Base-by-base conservation (phyloP, 2,329 filamentous ascomycete species). In the Ophiocordyceps sinensis region DNA sequence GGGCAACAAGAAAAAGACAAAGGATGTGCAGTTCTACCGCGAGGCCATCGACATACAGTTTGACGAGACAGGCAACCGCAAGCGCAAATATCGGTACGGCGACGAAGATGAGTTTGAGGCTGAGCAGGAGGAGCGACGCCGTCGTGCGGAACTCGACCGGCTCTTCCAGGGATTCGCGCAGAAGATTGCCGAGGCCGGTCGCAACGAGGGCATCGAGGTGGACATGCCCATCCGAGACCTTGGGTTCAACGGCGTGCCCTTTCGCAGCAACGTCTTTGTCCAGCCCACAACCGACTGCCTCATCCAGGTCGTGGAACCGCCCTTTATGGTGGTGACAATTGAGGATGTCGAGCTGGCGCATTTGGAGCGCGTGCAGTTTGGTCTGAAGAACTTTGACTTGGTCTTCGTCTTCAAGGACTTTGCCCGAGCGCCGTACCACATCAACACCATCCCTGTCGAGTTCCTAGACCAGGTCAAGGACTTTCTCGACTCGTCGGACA, bases 371-470 rank as follows among this genome's bases (percentile, higher is more conserved):
- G 91, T 98, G 15, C 72, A 89, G 64, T 98, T 98, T 55, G 93
- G 91, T 29, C 73, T 98, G 46, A 95, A 96, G 71, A 98, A 98
- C 63, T 98, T 98, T 60, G 91, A 98, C 63, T 79, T 98, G 61
- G 91, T 98, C 17, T 88, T 96, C 55, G 85, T 98, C 31, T 96
- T 94, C 71, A 96, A 96, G 56, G 91, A 98, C 65, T 96, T 94
- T 63, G 77, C 83, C 41, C 78, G 88, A n/a, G 64, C 85, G 3
- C 89, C 89, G 1, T 83, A 82, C 43, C 91, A 98, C 61, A 82
- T 98, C 70, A 98, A 98, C 65, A 98, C 91, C 7, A 96, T 98
- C 47, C 93, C 91, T 0, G 86, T 98, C 21, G 91, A 98, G 57
- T 85, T 82, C 3, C 72, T 98, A 4, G 91, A 98, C 51, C 81